Base-by-base conservation (phyloP, 2,329 filamentous ascomycete genomes). In the Penicillium sp. region DNA sequence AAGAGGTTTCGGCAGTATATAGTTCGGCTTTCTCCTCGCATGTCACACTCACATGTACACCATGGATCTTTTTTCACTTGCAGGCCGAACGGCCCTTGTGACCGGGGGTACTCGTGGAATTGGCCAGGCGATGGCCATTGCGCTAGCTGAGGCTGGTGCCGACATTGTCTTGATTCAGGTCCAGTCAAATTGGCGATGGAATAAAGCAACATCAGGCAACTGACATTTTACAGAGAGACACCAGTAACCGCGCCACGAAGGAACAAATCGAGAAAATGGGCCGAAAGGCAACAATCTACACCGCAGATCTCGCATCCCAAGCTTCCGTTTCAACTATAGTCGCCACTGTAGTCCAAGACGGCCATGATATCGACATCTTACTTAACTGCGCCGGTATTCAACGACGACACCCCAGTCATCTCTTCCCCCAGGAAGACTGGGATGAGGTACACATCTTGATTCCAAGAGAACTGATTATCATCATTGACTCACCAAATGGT, bases 371-470 rank as follows among this genome's bases (percentile, higher is more conserved):
- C 66, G 82, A 88, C 69, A 88, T 94, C 65, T 82, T 95, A 8
- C 75, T 94, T 63, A 94, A 92, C 76, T 91, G 88, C 75, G 90
- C 88, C 26, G 90, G 90, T 26, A 91, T 95, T 68, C 90, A 94
- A 73, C 81, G 85, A 56, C 82, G 89, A 3, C 87, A 92, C 69
- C 83, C 88, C 0, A 84, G 86, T 46, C 84, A 90, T 66, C 69
- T 81, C 49, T 94, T 94, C 67, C 89, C 89, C 0, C 82, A 87
- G 69, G 73, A 76, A 23, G 89, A 92, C 75, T 93, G 89, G 81
- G 81, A 87, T 67, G 83, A 86, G 64, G 82, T 82, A 58, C 22
- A 54, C 51, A 18, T 20, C 33, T 33, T 11, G 3, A 22, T 12
- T 26, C 11, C 23, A 22, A 23, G 4, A 22, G 14, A 15, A 4